phyloP scores from a whole-genome alignment of 2,329 filamentous ascomycete species.

The Xylariales sp. region DNA sequence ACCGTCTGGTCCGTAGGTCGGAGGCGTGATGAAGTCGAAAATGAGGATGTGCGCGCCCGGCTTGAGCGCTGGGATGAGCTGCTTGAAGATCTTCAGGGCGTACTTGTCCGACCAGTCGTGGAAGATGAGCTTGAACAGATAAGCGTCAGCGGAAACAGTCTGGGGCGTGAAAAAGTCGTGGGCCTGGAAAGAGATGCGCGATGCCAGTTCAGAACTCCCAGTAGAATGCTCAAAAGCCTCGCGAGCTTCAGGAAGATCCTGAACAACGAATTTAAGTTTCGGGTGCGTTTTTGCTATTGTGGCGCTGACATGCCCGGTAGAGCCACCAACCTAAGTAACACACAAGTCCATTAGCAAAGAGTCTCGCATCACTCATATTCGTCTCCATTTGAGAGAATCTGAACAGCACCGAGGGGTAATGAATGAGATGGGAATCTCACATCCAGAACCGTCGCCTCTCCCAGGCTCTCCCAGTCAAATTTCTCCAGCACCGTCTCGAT shows the following conservation, averaged over 20 bases:
- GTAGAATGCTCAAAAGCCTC: conserved; percentile 29
- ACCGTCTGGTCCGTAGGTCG: conserved; percentile 17
- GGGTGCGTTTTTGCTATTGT: conserved; percentile 35
- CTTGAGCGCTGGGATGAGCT: conserved; percentile 38
- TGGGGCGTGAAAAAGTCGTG: conserved; percentile 36
- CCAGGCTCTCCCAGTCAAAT: conserved; percentile 31
- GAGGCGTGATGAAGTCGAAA: conserved; percentile 33
- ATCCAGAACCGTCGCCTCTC: conserved; percentile 32
- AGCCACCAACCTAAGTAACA: conserved; percentile 35
- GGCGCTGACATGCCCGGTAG: conserved; percentile 35
- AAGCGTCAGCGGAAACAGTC: conserved; percentile 38
- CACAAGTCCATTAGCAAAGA: not conserved
- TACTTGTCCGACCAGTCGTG: conserved; percentile 51
- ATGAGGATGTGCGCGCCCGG: conserved; percentile 34
- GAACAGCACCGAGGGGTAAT: too few relatives aligned
- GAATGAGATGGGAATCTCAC: too few relatives aligned
- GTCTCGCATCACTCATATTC: too few relatives aligned
- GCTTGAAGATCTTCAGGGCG: conserved; percentile 32
- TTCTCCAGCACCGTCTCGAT: conserved; percentile 26
- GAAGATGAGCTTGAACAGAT: conserved; percentile 49
- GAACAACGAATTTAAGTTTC: conserved; percentile 35
- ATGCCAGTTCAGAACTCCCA: conserved; percentile 25
- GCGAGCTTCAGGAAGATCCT: conserved; percentile 36
- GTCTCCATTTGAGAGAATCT: too few relatives aligned
- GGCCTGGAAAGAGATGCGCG: conserved; percentile 28